Evolutionary conservation across 192 early-diverging fungal genomes (phyloP).

Genomic region (Ambispora gerdemannii): DNA sequence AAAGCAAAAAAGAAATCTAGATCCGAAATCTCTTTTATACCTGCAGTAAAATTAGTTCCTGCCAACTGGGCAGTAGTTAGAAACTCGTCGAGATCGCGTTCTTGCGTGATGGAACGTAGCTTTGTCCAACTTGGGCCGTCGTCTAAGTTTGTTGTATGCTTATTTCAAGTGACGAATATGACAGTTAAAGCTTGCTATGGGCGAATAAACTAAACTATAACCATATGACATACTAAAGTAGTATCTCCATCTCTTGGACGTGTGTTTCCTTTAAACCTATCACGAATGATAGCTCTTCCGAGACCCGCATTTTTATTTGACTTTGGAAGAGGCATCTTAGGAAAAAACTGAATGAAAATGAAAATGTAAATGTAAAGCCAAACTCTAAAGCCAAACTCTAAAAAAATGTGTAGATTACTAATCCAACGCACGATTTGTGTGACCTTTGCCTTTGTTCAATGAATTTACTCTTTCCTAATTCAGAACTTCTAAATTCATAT

Average conservation of each 20-base stretch:
- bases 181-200: too few relatives aligned
- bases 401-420: too few relatives aligned
- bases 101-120: constrained; percentile 94
- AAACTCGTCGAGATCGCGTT: constrained; percentile 96
- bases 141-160: constrained; percentile 83
- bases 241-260: constrained; percentile 44
- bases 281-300: constrained; percentile 47
- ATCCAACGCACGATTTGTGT: too few relatives aligned
- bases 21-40: constrained; percentile 35
- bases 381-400: too few relatives aligned
- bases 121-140: constrained; percentile 82
- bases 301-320: constrained; percentile 48
- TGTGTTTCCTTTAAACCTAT: constrained; percentile 46
- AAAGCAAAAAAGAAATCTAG: not conserved
- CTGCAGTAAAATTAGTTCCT: constrained; percentile 90
- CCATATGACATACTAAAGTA: constrained; percentile 41
- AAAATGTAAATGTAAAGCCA: not conserved
- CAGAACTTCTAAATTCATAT: too few relatives aligned
- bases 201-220: too few relatives aligned
- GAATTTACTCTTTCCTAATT: too few relatives aligned
- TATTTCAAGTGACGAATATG: not conserved
- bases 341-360: not conserved
- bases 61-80: constrained; percentile 91
- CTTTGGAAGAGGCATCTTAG: constrained; percentile 37
- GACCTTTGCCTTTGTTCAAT: too few relatives aligned